A percentile compares a stretch with the other conserved stretches of the same genome.
phyloP scores from a whole-genome alignment of 139 green algal genomes.

The Closterium sp. region DNA sequence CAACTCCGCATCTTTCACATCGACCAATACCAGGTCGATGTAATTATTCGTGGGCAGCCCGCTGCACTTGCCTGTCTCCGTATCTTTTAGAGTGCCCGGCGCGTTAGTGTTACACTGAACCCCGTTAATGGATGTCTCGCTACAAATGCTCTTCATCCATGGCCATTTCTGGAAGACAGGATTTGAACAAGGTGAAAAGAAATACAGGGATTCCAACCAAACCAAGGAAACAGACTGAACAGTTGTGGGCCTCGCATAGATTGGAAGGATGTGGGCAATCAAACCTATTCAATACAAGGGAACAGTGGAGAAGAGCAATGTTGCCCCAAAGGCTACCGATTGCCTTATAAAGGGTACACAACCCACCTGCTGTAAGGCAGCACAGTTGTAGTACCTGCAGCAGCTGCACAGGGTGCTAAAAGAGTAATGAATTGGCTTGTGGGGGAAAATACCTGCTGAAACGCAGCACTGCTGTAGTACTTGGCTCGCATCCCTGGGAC shows the following conservation, averaged over 20 bases:
- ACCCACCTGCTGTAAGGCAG: no score
- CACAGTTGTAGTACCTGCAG: background rate
- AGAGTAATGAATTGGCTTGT: background rate
- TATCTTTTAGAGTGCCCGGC: background rate
- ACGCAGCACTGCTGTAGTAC: background rate
- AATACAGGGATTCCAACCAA: no score
- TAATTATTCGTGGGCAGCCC: slow-evolving; percentile 7
- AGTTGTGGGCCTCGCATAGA: no score
- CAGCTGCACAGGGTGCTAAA: background rate
- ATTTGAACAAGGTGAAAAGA: background rate
- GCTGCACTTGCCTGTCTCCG: slow-evolving; percentile 10
- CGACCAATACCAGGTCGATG: background rate
- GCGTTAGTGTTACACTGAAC: background rate
- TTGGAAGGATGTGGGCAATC: no score
- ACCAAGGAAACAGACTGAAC: background rate
- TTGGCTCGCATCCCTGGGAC: no score
- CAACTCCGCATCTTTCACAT: background rate
- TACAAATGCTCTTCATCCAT: background rate
- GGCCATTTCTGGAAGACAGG: background rate
- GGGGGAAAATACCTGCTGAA: background rate
- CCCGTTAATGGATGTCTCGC: background rate
- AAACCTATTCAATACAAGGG: no score
- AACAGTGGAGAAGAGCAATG: no score
- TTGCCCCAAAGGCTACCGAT: no score
- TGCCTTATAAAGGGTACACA: no score